Percentiles rank a stretch among this genome's conserved stretches.
These are phyloP conservation scores for Hysterangium stoloniferum DNA, from an alignment of 768 basidiomycete genomes.

Conservation along the genomic window DNA sequence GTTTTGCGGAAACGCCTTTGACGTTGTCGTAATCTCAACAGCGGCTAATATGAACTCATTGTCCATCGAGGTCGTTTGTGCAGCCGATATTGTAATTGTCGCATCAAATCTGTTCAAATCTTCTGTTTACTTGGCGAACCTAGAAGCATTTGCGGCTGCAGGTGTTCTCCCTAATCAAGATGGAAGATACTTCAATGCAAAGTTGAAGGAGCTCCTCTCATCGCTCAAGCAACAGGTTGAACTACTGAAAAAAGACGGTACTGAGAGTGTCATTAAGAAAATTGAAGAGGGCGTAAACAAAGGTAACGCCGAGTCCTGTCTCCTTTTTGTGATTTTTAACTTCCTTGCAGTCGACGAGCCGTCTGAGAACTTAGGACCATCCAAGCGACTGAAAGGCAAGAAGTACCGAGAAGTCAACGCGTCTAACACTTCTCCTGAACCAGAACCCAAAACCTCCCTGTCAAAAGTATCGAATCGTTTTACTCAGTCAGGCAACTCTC, in stretches of 20 bases:
- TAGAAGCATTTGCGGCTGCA: slow-evolving; percentile 60
- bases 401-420: slow-evolving; percentile 42
- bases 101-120: slow-evolving; percentile 85
- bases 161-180: slow-evolving; percentile 67
- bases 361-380: slow-evolving; percentile 34
- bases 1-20: slow-evolving; percentile 59
- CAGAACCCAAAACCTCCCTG: slow-evolving; percentile 6
- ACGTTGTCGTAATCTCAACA: slow-evolving; percentile 58
- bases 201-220: slow-evolving; percentile 54
- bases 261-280: slow-evolving; percentile 50
- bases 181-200: slow-evolving; percentile 85
- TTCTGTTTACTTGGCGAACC: slow-evolving; percentile 63
- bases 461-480: slow-evolving; percentile 13
- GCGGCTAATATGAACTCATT: slow-evolving; percentile 62
- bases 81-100: slow-evolving; percentile 82
- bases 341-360: slow-evolving; percentile 45
- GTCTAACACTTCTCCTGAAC: slow-evolving; percentile 9
- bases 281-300: slow-evolving; percentile 55
- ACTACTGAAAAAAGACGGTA: slow-evolving; percentile 55
- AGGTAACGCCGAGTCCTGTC: slow-evolving; percentile 33
- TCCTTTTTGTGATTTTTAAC: too few species aligned
- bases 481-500: slow-evolving; percentile 25
- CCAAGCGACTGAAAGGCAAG: slow-evolving; percentile 72
- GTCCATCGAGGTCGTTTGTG: slow-evolving; percentile 64
- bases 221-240: slow-evolving; percentile 61